Evolutionary conservation across 1,139 yeast genomes (phyloP), one percentile per base, ranked within the genome.

Genomic region (Candida gigantensis): DNA sequence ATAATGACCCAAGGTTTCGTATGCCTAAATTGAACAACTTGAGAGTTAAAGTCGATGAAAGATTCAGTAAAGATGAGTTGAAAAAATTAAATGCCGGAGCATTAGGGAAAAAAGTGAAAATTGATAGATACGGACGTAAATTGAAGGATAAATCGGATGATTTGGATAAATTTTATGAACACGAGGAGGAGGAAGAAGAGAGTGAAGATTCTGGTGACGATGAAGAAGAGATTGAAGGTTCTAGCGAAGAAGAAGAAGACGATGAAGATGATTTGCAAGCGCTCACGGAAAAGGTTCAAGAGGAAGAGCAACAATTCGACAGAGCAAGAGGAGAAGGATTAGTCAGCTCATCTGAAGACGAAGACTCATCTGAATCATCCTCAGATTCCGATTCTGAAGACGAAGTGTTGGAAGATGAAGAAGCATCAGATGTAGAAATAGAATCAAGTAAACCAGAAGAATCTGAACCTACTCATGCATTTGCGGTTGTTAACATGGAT

Each of bases 401-500:
- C 0, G 64, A 55, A 14, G 19, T 18, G 7, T 18, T 18, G 19
- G 19, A 18, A 5, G 44, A 51, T 7, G 58, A 52, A 7, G 55
- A 55, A 6, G 58, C 55, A 8, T 60, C 50, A 6, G 62, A 59
- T 11, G 47, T 38, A 5, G 82, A 72, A 12, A 71, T 60, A 16
- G 82, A 75, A 36, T 62, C 72, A 2, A 86, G 77, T 17, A 74
- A 77, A 40, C 85, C 94, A 9, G 92, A 86, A 35, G 82, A 80
- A 42, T 95, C 96, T 29, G 97, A 90, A 2, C 96, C 96, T 19
- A 74, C 95, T 0, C 65, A 68, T 24, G 68, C 86, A 5, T 72
- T 94, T 55, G 98, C 98, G 0, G 96, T 84, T 2, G 98, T 94
- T 21, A 94, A 94, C 53, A 72, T 94, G 76, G 98, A 94, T 57